Evolutionary conservation across 768 basidiomycete species (phyloP).

Genomic region (Pholiota microspora): DNA sequence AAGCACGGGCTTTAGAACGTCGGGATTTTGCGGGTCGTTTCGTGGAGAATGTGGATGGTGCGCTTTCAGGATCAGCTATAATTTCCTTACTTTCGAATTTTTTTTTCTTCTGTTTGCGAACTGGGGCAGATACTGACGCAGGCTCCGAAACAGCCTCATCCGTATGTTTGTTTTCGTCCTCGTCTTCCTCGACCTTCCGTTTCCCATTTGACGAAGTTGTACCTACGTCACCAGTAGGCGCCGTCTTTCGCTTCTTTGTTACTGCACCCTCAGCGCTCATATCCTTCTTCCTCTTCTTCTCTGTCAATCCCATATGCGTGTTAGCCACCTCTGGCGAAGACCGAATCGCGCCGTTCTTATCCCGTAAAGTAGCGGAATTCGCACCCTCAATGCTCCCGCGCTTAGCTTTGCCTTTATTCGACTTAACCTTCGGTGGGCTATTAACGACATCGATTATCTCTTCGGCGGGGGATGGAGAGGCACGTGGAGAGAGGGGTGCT

Average conservation of each 20-base stretch:
- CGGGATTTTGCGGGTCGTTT: neutral
- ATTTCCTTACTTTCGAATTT: slow-evolving; percentile 12
- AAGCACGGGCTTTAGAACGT: slow-evolving; percentile 2
- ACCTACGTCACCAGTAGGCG: neutral
- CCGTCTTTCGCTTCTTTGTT: slow-evolving; percentile 27
- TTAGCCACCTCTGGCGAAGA: neutral
- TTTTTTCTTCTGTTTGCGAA: slow-evolving; percentile 14
- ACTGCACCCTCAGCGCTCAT: slow-evolving; percentile 3
- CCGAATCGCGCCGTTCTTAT: slow-evolving; percentile 4
- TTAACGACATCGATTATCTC: neutral
- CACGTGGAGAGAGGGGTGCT: neutral
- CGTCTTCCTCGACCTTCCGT: slow-evolving; percentile 7
- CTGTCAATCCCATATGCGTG: neutral
- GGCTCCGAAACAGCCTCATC: neutral
- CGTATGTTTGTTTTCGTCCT: slow-evolving; percentile 4
- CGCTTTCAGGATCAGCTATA: slow-evolving; percentile 2
- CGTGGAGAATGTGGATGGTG: neutral
- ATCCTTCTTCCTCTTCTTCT: slow-evolving; percentile 14
- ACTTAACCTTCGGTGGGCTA: neutral
- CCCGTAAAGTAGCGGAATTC: slow-evolving; percentile 7
- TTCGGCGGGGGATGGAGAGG: neutral
- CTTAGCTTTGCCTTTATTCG: neutral
- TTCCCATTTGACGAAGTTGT: slow-evolving; percentile 10
- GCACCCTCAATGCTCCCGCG: neutral
- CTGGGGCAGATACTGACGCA: neutral